A percentile compares a stretch with the other conserved stretches of the same genome.
Conservation (phyloP, 208 protist genomes). For the Leishmania gerbilli region DNA sequence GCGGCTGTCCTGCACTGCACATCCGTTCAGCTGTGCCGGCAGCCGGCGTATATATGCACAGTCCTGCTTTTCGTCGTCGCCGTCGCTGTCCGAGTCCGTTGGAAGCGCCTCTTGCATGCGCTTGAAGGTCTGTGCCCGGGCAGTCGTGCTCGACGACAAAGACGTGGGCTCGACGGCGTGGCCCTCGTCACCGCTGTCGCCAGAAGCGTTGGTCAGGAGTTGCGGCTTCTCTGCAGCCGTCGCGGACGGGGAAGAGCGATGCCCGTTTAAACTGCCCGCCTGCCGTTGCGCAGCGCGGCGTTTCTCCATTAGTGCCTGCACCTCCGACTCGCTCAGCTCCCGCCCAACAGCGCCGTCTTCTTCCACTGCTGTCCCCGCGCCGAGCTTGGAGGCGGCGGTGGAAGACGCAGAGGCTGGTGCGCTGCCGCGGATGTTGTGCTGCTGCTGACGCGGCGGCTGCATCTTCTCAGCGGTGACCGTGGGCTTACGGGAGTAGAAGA, state of each 20-base stretch:
- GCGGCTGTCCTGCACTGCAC: not conserved
- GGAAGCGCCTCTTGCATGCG: conserved; percentile 28
- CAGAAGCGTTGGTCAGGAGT: not conserved
- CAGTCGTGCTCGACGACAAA: not conserved
- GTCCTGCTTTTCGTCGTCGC: conserved; percentile 13
- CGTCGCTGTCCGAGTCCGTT: conserved; percentile 33
- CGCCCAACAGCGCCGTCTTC: conserved; percentile 11
- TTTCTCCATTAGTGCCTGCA: conserved; percentile 22
- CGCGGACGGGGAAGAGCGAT: no score
- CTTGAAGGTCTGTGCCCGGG: conserved; percentile 16
- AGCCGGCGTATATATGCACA: conserved; percentile 12
- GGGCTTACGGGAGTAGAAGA: conserved; percentile 76
- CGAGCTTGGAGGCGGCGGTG: not conserved
- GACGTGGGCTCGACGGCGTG: not conserved
- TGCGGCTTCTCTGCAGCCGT: not conserved
- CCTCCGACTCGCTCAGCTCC: conserved; percentile 32
- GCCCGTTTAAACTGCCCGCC: not conserved
- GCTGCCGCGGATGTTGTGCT: conserved; percentile 1
- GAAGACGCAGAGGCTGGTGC: not conserved
- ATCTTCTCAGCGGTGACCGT: not conserved
- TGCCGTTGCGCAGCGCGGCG: not conserved
- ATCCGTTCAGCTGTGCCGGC: not conserved
- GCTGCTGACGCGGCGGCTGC: not conserved
- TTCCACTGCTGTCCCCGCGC: not conserved
- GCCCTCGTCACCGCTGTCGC: conserved; percentile 1